Evolutionary conservation across 2,329 filamentous ascomycete genomes (phyloP).

Genomic region (Aspergillus tubingensis): DNA sequence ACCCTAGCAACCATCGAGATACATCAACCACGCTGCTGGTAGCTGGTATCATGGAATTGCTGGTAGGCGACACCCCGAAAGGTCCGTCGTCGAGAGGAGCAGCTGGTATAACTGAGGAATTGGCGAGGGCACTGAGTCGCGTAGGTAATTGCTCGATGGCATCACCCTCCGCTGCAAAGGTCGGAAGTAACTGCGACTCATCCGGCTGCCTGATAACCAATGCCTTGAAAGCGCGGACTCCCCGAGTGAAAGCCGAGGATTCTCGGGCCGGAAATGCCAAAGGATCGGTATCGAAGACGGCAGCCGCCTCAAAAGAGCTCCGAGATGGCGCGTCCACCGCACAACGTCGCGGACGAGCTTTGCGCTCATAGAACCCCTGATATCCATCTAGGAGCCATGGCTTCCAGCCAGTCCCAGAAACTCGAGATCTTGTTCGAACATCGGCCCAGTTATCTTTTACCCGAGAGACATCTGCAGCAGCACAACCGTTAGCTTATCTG

Average conservation of each 20-base stretch:
- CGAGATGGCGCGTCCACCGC: constrained; percentile 15
- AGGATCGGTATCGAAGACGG: constrained; percentile 23
- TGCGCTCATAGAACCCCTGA: constrained; percentile 14
- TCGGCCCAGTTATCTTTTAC: constrained; percentile 27
- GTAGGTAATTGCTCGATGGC: constrained; percentile 10
- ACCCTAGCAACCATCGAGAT: constrained; percentile 11
- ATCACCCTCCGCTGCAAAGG: constrained; percentile 23
- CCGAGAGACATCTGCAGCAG: constrained; percentile 27
- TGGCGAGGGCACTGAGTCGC: constrained; percentile 12
- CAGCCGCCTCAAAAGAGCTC: constrained; percentile 23
- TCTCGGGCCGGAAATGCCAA: constrained; percentile 21
- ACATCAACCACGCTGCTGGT: neutral
- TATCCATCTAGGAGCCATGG: constrained; percentile 18
- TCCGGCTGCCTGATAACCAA: constrained; percentile 34
- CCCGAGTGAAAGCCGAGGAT: constrained; percentile 29
- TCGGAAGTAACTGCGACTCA: constrained; percentile 24
- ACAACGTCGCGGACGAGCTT: constrained; percentile 14
- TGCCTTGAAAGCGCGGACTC: constrained; percentile 34
- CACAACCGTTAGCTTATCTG: constrained; percentile 3
- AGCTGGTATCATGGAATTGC: constrained; percentile 11
- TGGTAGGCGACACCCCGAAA: neutral
- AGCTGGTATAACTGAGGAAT: constrained; percentile 16
- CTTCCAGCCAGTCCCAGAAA: constrained; percentile 21
- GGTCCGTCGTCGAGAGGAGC: constrained; percentile 8
- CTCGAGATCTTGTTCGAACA: constrained; percentile 17